These are phyloP conservation scores for Cucurbita maxima DNA, from an alignment of 306 rosid species.

Conservation along the genomic window DNA sequence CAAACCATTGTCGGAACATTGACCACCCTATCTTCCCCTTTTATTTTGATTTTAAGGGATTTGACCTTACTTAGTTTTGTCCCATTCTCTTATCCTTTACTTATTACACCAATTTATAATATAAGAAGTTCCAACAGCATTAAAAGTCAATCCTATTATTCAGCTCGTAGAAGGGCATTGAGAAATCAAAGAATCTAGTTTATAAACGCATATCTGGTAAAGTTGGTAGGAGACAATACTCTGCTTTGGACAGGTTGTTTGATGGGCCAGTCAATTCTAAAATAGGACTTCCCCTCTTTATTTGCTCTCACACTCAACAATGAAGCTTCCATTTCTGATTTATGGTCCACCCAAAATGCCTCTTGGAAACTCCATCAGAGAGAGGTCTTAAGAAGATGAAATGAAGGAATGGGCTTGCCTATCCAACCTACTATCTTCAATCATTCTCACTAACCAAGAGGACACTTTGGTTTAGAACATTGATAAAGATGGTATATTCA, in stretches of 20 bases:
- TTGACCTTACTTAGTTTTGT: background rate
- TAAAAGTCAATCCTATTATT: background rate
- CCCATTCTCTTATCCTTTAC: background rate
- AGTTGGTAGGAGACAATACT: background rate
- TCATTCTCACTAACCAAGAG: background rate
- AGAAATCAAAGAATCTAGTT: background rate
- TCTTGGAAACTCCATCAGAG: background rate
- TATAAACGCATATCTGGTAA: background rate
- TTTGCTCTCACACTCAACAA: background rate
- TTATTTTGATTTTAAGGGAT: background rate
- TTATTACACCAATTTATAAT: background rate
- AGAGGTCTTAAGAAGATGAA: background rate
- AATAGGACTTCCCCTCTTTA: background rate
- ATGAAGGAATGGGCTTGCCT: background rate
- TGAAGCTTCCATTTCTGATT: background rate
- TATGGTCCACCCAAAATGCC: background rate
- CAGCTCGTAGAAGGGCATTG: background rate
- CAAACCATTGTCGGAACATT: background rate
- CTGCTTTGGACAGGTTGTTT: background rate
- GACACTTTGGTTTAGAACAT: background rate
- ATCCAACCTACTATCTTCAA: background rate
- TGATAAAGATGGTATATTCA: background rate
- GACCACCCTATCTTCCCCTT: background rate
- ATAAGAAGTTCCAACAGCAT: background rate
- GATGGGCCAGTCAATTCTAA: too few species aligned